Conservation (phyloP, 495 filamentous ascomycete genomes). For the Neurospora sp. region DNA sequence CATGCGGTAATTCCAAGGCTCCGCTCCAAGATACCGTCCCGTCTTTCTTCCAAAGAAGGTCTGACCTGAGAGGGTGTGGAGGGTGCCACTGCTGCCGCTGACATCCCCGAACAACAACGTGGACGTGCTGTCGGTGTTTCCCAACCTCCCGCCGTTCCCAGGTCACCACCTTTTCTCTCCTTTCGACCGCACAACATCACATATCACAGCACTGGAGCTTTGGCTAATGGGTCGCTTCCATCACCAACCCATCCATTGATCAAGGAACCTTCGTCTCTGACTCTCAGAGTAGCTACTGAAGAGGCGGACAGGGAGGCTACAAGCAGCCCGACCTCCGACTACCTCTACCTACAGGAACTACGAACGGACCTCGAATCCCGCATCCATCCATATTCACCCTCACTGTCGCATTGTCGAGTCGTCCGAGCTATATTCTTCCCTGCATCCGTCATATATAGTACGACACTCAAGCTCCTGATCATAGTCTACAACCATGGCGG, state of each 20-base stretch:
- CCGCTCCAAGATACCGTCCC: background rate
- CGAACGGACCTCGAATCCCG: background rate
- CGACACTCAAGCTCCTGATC: background rate
- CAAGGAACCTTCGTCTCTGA: background rate
- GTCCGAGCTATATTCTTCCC: background rate
- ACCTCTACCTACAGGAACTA: background rate
- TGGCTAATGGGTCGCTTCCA: background rate
- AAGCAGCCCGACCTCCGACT: background rate
- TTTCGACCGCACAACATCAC: background rate
- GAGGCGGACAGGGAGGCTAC: background rate
- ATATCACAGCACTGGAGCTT: background rate
- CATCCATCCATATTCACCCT: background rate
- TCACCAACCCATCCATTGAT: background rate
- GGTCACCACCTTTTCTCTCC: background rate
- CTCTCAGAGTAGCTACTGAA: background rate
- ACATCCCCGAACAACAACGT: background rate
- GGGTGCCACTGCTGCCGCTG: background rate
- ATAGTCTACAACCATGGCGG: slow-evolving; percentile 50
- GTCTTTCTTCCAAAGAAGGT: background rate
- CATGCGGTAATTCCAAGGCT: background rate
- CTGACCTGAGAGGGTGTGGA: too few relatives aligned
- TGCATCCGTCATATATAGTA: background rate
- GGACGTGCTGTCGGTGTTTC: background rate
- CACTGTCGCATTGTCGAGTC: background rate
- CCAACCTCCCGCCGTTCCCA: background rate